Evolutionary conservation across 306 rosid species (phyloP), one percentile per base, ranked within the genome.

Genomic region (Dalbergia cultrata): DNA sequence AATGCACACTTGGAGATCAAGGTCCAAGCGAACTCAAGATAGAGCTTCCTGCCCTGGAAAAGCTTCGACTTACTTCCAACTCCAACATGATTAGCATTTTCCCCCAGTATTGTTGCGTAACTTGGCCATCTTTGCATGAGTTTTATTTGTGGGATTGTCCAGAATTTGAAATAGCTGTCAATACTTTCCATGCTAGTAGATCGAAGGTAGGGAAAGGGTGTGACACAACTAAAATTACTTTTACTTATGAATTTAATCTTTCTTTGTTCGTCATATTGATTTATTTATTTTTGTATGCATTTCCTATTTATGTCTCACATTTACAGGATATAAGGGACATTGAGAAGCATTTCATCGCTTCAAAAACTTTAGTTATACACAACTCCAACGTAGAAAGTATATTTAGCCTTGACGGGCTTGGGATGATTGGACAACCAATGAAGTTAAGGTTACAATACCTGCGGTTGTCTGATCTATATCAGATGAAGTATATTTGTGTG

Each of bases 391-490:
- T 37, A 13, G 35, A 72, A 39, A 43, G 53, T 19, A 57, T 72
- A 6, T 35, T 56, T n/a, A 9, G 16, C 60, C 10, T 37, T 1
- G 11, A 41, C 13, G 19, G 16, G 14, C 5, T 3, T 58, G 4
- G 35, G 2, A 21, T 8, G 4, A 53, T 11, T 37, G 81, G 12
- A 41, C 57, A 35, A 17, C 60, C 8, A 54, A 12, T 53, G 16
- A 39, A 12, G 6, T 49, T 19, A 12, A 9, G 14, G 3, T 35
- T 41, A 22, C 5, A 53, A 53, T 0, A 1, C 2, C 9, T 77
- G 7, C 0, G 0, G 5, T 41, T 77, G 58, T 0, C 0, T 0
- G 0, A 39, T 3, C 56, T 67, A 39, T 0, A 7, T 6, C 6
- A 8, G 22, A 22, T 67, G 49, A 54, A 5, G 31, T 6, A 14